Base-by-base conservation (phyloP, 352 stramenopile genomes). In the Globisporangium recalcitrans region DNA sequence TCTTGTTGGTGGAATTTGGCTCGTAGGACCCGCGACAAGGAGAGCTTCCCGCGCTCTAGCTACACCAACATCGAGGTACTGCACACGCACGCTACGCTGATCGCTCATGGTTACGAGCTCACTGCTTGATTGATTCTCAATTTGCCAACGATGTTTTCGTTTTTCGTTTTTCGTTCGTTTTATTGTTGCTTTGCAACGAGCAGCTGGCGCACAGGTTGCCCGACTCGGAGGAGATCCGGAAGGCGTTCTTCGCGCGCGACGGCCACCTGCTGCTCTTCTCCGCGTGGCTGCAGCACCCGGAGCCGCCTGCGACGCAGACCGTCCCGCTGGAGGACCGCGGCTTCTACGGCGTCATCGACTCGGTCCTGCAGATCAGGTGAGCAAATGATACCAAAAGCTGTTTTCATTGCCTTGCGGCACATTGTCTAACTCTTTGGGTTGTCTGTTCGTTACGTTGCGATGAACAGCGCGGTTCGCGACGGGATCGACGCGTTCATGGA, bases 341-440 rank as follows among this genome's bases (percentile, higher is more conserved):
- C 13, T 90, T 92, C 64, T 88, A 87, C 42, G 83, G 83, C 13
- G 62, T 92, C 9, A 67, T 92, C 44, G 83, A 92, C 64, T 88
- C 83, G 42, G 70, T 92, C 11, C 68, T 92, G 26, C 83, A 92
- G 64, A 87, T 92, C 62, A 78, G 65, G 82, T 89, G 67, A 42
- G 65, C 47, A 22, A 9, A 9, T 7, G 4, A 40, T 3, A 55
- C 1, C 14, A 38, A 11, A 7, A 19, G n/a, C 9, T 19, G 29
- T 16, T 46, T n/a, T 2, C 24, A 52, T 42, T 22, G 27, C 11
- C 3, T 31, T n/a, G n/a, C n/a, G n/a, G n/a, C 13, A 2, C 7
- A 49, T 65, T 7, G 29, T 38, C 9, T 52, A 31, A 47, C 16
- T 22, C 40, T 53, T 42, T 48, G 36, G 69, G 31, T n/a, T 42